Conservation (phyloP, 176 grass and related monocot genomes). For the Cymbopogon citratus region DNA sequence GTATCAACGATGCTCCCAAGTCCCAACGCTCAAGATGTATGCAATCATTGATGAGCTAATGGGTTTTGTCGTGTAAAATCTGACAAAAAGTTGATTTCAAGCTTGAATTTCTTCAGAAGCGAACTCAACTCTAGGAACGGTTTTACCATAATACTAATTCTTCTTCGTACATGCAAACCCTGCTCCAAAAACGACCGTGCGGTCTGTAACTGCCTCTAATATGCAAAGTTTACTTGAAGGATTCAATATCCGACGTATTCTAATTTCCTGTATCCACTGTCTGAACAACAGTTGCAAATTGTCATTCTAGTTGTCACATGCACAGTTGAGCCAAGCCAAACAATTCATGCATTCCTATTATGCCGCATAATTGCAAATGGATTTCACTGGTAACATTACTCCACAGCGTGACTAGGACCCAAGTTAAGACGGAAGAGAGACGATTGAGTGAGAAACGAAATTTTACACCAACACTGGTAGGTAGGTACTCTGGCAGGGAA, state of each 20-base stretch:
- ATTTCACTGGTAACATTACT: too few relatives aligned
- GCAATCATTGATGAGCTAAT: neutral
- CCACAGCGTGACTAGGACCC: too few relatives aligned
- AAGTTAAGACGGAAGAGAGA: too few relatives aligned
- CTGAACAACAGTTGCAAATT: neutral
- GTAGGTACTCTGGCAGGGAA: too few relatives aligned
- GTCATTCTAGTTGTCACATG: neutral
- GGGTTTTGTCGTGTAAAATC: neutral
- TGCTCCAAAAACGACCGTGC: neutral
- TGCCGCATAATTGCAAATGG: too few relatives aligned
- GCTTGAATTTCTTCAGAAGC: neutral
- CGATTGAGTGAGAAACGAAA: too few relatives aligned
- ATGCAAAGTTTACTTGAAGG: neutral
- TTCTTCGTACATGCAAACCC: neutral
- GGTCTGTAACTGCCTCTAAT: neutral
- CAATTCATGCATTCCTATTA: neutral
- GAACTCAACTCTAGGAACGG: neutral
- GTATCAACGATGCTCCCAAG: neutral
- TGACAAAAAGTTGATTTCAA: neutral
- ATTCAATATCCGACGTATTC: neutral
- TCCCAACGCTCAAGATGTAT: neutral
- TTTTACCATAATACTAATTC: neutral
- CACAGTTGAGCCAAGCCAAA: neutral
- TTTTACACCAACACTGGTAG: too few relatives aligned
- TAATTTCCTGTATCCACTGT: neutral